Conservation (phyloP, 495 filamentous ascomycete species). For the Penicillium coprophilum region DNA sequence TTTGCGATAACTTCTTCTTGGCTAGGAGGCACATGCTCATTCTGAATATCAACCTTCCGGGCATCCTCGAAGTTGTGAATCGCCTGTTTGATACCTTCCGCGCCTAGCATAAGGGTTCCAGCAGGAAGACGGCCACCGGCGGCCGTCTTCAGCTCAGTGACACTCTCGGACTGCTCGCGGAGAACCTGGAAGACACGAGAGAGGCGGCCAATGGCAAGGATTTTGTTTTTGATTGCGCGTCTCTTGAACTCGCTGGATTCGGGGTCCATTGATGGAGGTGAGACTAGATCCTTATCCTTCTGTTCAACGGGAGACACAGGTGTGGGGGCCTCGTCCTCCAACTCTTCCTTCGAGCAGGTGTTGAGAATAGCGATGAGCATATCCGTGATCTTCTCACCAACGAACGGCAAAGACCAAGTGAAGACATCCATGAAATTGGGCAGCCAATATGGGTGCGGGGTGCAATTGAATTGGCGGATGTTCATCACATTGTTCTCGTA, state of each 20-base stretch:
- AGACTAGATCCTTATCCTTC: conserved; percentile 38
- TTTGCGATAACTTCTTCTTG: conserved; percentile 86
- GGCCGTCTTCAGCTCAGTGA: conserved; percentile 96
- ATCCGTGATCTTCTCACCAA: conserved; percentile 98
- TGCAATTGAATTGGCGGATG: conserved; percentile 99
- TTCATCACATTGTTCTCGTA: conserved; percentile 99
- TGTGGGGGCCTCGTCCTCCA: conserved; percentile 75
- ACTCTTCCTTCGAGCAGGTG: conserved; percentile 96
- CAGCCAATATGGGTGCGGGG: conserved; percentile 97
- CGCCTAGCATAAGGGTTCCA: conserved; percentile 95
- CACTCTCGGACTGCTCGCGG: conserved; percentile 93
- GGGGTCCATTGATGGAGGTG: conserved; percentile 69
- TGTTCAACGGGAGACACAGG: conserved; percentile 58
- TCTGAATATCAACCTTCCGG: conserved; percentile 95
- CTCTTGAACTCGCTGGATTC: conserved; percentile 90
- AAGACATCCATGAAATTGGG: conserved; percentile 99
- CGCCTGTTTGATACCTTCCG: conserved; percentile 98
- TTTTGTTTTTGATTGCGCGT: conserved; percentile 98
- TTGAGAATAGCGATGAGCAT: conserved; percentile 99
- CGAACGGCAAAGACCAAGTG: conserved; percentile 98
- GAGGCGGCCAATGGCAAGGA: conserved; percentile 92
- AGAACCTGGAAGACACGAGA: conserved; percentile 98
- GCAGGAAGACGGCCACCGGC: conserved; percentile 90
- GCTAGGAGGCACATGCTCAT: conserved; percentile 87
- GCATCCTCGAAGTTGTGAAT: conserved; percentile 97